Evolutionary conservation across 176 grass and related monocot species (phyloP), one percentile per base, ranked within the genome.

Genomic region (Cenchrus americanus): DNA sequence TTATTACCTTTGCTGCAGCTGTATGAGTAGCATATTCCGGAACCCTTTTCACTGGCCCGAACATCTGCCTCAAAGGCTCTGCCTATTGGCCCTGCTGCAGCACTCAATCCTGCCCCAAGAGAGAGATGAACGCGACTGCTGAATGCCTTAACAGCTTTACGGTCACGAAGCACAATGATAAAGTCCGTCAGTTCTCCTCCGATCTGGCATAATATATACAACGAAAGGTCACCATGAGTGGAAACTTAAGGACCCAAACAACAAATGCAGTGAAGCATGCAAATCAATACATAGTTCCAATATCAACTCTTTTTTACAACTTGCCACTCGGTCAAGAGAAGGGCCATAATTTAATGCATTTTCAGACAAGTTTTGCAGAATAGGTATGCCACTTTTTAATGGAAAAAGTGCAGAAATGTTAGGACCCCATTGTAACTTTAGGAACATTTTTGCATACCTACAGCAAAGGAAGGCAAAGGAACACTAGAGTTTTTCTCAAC

Each of bases 61-160:
- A 98, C 79, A 88, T 98, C 95, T 76, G 92, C 95, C 89, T 98
- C 95, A 76, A 98, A 86, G 18, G 85, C 95, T 91, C 95, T 94
- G 54, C 95, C 95, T 13, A 98, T 69, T 55, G 95, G 95, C 24
- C 92, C 95, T 47, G 89, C 95, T 34, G 95, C 95, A 51, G 76
- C 92, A 82, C 95, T 98, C 74, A 98, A 77, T 62, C 92, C 92
- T 50, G 91, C 95, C 47, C 95, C 95, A 65, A 98, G 54, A 73
- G 95, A 98, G 91, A 98, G 83, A 84, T 95, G 95, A 70, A 98
- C 81, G 22, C 76, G 71, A 73, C 95, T 95, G 41, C 90, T 91
- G 77, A 95, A 98, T 72, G 92, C 89, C 77, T 92, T 98, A 13
- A 95, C 91, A 37, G 91, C 88, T 82, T 95, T 87, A 77, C 21